phyloP scores from a whole-genome alignment of 2,329 filamentous ascomycete genomes.

The Malbranchea cinnamomea region DNA sequence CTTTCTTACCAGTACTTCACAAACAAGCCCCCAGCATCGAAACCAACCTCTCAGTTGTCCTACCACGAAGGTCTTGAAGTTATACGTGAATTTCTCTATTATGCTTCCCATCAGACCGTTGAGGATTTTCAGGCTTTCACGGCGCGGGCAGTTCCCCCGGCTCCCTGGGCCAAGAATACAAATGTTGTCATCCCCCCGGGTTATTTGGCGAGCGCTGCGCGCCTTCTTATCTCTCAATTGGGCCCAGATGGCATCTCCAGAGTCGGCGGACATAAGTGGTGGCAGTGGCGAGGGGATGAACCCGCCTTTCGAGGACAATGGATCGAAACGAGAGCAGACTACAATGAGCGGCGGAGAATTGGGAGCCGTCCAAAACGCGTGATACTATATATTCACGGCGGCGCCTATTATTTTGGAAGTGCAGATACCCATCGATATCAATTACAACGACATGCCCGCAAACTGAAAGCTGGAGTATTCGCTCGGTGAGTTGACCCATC shows the following conservation, averaged over 20 bases:
- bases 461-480: conserved; percentile 78
- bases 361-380: conserved; percentile 52
- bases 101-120: conserved; percentile 76
- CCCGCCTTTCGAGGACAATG: conserved; percentile 66
- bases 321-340: conserved; percentile 88
- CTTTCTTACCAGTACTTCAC: conserved; percentile 54
- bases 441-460: conserved; percentile 87
- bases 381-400: conserved; percentile 89
- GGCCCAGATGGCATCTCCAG: conserved; percentile 57
- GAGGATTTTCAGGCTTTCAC: conserved; percentile 91
- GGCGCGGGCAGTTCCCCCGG: conserved; percentile 76
- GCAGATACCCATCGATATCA: conserved; percentile 97
- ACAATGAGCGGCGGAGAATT: conserved; percentile 52
- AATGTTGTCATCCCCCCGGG: conserved; percentile 49
- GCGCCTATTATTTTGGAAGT: conserved; percentile 89
- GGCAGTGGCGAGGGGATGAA: conserved; percentile 63
- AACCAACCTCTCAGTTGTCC: conserved; percentile 77
- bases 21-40: conserved; percentile 56
- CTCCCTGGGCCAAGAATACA: conserved; percentile 73
- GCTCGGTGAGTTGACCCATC: conserved; percentile 40
- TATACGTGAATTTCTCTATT: conserved; percentile 70
- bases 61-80: conserved; percentile 88
- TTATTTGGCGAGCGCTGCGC: conserved; percentile 52
- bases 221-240: conserved; percentile 56
- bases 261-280: conserved; percentile 74